Percentiles rank a stretch among this genome's conserved stretches.
These are phyloP conservation scores for Karstenula rhodostoma DNA, from an alignment of 2,329 filamentous ascomycete genomes.

Conservation along the genomic window DNA sequence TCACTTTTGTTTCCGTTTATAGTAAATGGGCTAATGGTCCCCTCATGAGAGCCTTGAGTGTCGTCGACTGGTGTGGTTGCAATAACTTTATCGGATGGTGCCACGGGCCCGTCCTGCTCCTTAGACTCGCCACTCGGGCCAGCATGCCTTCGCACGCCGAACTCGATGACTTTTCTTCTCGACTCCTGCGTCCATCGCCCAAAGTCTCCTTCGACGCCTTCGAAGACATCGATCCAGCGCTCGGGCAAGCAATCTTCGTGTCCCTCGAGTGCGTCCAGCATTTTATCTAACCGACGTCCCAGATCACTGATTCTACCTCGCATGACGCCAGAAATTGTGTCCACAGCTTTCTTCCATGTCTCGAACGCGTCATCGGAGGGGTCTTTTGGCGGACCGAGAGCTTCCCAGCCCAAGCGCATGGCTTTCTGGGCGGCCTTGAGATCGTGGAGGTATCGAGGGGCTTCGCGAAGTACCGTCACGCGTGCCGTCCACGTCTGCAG, in stretches of 20 bases:
- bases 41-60: neutral
- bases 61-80: constrained; percentile 8
- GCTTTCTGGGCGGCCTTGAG: constrained; percentile 71
- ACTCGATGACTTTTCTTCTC: constrained; percentile 75
- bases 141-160: constrained; percentile 56
- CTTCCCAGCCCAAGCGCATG: constrained; percentile 71
- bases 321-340: constrained; percentile 67
- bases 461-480: constrained; percentile 74
- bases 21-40: neutral
- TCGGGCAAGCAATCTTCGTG: constrained; percentile 84
- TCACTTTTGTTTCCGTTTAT: neutral
- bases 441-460: constrained; percentile 72
- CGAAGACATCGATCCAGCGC: constrained; percentile 86
- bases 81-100: constrained; percentile 22
- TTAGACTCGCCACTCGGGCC: constrained; percentile 8
- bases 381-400: constrained; percentile 56
- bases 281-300: constrained; percentile 78
- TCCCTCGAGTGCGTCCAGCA: constrained; percentile 88
- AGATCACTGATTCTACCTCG: constrained; percentile 73
- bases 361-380: constrained; percentile 42
- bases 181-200: constrained; percentile 81
- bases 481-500: constrained; percentile 81
- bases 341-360: constrained; percentile 51
- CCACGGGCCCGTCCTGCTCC: constrained; percentile 7
- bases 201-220: constrained; percentile 79